These are phyloP conservation scores for Tulasnella sp. DNA, from an alignment of 768 basidiomycete species.

Conservation along the genomic window DNA sequence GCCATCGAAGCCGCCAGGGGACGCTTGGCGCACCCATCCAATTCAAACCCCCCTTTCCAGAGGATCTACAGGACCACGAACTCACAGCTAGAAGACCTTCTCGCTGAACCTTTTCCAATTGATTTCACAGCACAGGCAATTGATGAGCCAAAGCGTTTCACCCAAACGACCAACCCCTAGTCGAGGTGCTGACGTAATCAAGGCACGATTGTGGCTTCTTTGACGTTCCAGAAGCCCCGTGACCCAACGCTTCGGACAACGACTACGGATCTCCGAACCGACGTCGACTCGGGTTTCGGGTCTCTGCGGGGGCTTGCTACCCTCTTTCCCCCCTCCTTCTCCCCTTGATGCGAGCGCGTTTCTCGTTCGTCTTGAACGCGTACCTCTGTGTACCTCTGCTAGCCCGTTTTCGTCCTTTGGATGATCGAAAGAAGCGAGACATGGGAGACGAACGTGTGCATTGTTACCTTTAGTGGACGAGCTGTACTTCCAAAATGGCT, in stretches of 20 bases:
- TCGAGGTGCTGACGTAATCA: neutral
- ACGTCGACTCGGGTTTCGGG: constrained; percentile 5
- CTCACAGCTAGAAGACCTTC: no score
- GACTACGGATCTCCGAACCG: neutral
- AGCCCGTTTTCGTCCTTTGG: neutral
- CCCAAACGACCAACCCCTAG: neutral
- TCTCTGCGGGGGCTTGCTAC: neutral
- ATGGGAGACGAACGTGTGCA: neutral
- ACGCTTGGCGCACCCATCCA: neutral
- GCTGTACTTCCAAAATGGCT: neutral
- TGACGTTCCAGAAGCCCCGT: neutral
- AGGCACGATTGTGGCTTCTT: neutral
- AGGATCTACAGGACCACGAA: neutral
- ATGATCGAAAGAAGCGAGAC: neutral
- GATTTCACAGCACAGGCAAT: no score
- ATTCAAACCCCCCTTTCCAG: neutral
- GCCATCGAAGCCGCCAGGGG: no score
- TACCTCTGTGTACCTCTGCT: neutral
- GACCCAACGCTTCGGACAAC: neutral
- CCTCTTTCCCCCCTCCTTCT: no score
- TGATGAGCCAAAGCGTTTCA: neutral
- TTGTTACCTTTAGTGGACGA: neutral
- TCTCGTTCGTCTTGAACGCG: no score
- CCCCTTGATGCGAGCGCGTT: neutral
- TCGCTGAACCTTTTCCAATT: no score